Base-by-base conservation (phyloP, 2,329 filamentous ascomycete species). In the Hypoxylon sp. region DNA sequence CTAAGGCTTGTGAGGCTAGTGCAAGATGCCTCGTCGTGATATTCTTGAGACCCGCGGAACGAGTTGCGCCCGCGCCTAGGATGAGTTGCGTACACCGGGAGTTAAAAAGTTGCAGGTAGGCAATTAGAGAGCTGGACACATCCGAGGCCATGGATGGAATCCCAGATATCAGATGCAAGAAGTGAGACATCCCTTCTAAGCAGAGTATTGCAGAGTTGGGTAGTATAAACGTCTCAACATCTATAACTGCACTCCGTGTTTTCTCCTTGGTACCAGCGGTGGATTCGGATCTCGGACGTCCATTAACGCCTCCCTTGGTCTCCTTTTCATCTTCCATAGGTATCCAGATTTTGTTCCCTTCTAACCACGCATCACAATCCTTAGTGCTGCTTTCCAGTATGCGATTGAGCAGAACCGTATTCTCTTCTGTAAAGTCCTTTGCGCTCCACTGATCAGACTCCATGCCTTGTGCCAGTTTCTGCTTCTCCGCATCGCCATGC, bases 11-110 rank as follows among this genome's bases (percentile, higher is more conserved):
- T 0, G 92, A 94, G 2, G 96, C 94, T 16, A 98, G 88, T 0
- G 96, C 94, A 1, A 99, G 86, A 79, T 99, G 95, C 73, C 96
- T 96, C 0, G 96, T 97, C 0, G 93, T 97, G 77, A 99, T 99
- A 74, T 97, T 97, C 77, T 94, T 97, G 19, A 99, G 83, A 0
- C 95, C 95, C 0, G 94, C 96, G 23, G 91, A 94, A 34, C 89
- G 86, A 4, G 93, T 97, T 3, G 96, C 96, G 3, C 96, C 96
- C 1, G 96, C 96, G 0, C 96, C 96, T 5, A 99, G 88, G 69
- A 99, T 97, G 62, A 99, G 87, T 77, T 99, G 96, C n/a, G 92
- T 96, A 62, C 94, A 94, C 19, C 96, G 91, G 2, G 94, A 97
- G 78, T 99, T 97, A 84, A 98, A 99, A 3, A 97, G 85, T 70